Evolutionary conservation across 495 filamentous ascomycete genomes (phyloP).

Genomic region (Emericellopsis terricola): DNA sequence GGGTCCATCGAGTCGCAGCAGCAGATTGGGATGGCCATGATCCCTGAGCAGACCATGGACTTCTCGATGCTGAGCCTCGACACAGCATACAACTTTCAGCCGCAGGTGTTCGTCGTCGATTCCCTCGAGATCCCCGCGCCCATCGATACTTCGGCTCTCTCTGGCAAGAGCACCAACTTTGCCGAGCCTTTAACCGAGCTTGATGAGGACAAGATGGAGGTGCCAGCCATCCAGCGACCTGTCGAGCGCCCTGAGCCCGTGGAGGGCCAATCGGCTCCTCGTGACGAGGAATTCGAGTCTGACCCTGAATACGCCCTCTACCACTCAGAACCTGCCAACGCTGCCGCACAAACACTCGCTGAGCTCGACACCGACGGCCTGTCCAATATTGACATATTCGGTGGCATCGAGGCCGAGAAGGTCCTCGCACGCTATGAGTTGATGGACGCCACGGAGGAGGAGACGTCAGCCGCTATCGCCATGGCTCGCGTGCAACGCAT

Average conservation of each 20-base stretch:
- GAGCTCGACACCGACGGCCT: constrained; percentile 17
- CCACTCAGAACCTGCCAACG: constrained; percentile 19
- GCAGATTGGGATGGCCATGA: constrained; percentile 52
- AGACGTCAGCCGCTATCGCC: constrained; percentile 15
- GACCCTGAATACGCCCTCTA: constrained; percentile 43
- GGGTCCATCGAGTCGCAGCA: constrained; percentile 21
- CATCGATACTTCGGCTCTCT: constrained; percentile 41
- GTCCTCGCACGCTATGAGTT: constrained; percentile 36
- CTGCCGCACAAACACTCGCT: constrained; percentile 3
- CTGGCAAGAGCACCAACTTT: constrained; percentile 43
- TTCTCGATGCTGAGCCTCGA: constrained; percentile 39
- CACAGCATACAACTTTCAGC: constrained; percentile 42
- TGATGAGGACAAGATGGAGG: constrained; percentile 33
- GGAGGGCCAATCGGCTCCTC: constrained; percentile 12
- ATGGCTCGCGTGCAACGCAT: constrained; percentile 23
- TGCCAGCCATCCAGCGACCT: constrained; percentile 25
- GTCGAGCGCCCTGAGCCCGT: constrained; percentile 13
- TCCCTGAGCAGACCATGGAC: constrained; percentile 57
- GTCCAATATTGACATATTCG: constrained; percentile 27
- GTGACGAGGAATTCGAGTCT: constrained; percentile 14
- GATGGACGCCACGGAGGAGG: constrained; percentile 31
- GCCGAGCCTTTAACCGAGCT: constrained; percentile 17
- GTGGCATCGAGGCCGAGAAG: constrained; percentile 39
- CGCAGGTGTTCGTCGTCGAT: constrained; percentile 63
- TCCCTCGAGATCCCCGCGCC: constrained; percentile 52